These are phyloP conservation scores for Rhizoctonia solani DNA, from an alignment of 1,284 basidiomycete species.

Conservation along the genomic window DNA sequence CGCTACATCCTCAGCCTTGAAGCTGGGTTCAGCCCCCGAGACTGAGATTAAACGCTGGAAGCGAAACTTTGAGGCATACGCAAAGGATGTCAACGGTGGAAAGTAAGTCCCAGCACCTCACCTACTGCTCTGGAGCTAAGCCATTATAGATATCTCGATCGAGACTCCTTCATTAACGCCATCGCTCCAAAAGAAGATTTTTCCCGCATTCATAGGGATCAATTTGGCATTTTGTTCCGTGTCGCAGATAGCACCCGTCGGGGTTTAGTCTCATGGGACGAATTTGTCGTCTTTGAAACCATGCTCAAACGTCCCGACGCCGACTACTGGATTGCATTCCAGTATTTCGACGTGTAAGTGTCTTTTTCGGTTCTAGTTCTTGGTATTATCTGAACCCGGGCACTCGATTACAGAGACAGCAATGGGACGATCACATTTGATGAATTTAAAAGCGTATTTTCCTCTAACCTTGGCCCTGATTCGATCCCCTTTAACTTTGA, in stretches of 20 bases:
- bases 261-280: constrained; percentile 88
- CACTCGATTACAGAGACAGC: constrained; percentile 72
- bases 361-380: background rate
- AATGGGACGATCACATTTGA: constrained; percentile 89
- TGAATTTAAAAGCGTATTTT: constrained; percentile 91
- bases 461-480: constrained; percentile 75
- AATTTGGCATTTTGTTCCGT: constrained; percentile 86
- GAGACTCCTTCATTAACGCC: constrained; percentile 86
- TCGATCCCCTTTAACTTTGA: constrained; percentile 95
- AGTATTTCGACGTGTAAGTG: constrained; percentile 91
- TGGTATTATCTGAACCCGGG: constrained; percentile 23
- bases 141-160: constrained; percentile 69
- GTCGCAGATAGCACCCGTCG: constrained; percentile 82
- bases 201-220: constrained; percentile 79
- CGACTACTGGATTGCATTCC: constrained; percentile 95
- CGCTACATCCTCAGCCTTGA: constrained; percentile 47
- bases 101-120: constrained; percentile 62
- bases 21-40: constrained; percentile 72
- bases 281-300: constrained; percentile 92
- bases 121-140: constrained; percentile 3
- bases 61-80: constrained; percentile 80
- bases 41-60: constrained; percentile 85
- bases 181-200: constrained; percentile 86
- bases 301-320: constrained; percentile 88
- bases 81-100: constrained; percentile 72